phyloP scores from a whole-genome alignment of 805 yeast species.

The Kluyveromyces lactis region DNA sequence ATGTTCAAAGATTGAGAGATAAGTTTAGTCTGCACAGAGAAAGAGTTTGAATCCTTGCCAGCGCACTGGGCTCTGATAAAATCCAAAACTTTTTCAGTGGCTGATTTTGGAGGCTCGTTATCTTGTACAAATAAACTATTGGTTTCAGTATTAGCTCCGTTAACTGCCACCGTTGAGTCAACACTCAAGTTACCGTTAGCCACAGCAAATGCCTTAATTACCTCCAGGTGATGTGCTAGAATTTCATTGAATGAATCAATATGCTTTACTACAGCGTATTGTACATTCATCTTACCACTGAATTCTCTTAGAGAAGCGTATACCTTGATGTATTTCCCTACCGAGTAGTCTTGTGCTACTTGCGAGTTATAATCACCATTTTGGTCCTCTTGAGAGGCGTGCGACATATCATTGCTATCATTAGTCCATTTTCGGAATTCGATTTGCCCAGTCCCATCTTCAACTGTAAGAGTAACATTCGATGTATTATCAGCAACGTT shows the following conservation, averaged over 20 bases:
- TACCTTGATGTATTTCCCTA: slow-evolving; percentile 55
- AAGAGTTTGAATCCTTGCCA: slow-evolving; percentile 44
- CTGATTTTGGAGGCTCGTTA: slow-evolving; percentile 25
- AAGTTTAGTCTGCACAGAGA: slow-evolving; percentile 65
- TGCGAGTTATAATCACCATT: slow-evolving; percentile 20
- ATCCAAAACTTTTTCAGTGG: slow-evolving; percentile 38
- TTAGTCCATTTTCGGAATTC: slow-evolving; percentile 60
- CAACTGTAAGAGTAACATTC: slow-evolving; percentile 50
- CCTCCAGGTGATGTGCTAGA: slow-evolving; percentile 57
- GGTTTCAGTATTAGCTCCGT: slow-evolving; percentile 17
- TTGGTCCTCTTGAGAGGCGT: slow-evolving; percentile 19
- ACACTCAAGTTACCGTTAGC: slow-evolving; percentile 40
- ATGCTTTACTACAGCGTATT: slow-evolving; percentile 50
- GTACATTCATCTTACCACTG: slow-evolving; percentile 54
- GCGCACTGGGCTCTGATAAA: slow-evolving; percentile 40
- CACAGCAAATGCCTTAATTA: slow-evolving; percentile 47
- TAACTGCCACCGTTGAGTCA: slow-evolving; percentile 10
- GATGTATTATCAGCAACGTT: slow-evolving; percentile 51
- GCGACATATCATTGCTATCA: slow-evolving; percentile 28
- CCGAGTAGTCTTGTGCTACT: slow-evolving; percentile 29
- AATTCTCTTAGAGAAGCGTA: slow-evolving; percentile 51
- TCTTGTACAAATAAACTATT: slow-evolving; percentile 37
- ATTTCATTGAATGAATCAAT: slow-evolving; percentile 61
- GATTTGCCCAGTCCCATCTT: slow-evolving; percentile 69
- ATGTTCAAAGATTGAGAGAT: slow-evolving; percentile 50